Evolutionary conservation across 345 rosid genomes (phyloP).

Genomic region (Aquilaria yunnanensis): DNA sequence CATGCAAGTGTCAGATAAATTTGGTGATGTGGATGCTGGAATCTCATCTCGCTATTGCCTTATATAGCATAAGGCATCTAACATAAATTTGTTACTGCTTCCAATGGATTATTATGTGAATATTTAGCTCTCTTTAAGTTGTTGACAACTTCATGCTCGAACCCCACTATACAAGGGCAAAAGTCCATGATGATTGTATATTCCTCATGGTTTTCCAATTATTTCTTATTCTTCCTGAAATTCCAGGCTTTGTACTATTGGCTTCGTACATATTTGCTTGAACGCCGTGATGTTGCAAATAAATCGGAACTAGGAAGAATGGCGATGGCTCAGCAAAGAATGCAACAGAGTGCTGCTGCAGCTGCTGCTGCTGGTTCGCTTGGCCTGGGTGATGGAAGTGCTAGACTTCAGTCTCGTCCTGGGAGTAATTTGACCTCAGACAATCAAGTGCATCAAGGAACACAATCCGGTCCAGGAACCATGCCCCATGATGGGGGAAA

Average conservation of each 20-base stretch:
- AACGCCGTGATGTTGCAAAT: slow-evolving; percentile 96
- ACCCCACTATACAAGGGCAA: too few relatives aligned
- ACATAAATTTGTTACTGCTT: too few relatives aligned
- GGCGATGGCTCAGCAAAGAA: slow-evolving; percentile 90
- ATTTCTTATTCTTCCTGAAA: slow-evolving; percentile 7
- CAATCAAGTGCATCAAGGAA: slow-evolving; percentile 61
- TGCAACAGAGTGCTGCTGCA: slow-evolving; percentile 66
- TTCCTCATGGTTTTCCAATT: not conserved
- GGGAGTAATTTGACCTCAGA: slow-evolving; percentile 49
- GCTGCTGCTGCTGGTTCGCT: slow-evolving; percentile 44
- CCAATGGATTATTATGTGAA: too few relatives aligned
- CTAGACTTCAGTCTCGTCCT: slow-evolving; percentile 44
- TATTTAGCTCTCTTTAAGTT: too few relatives aligned
- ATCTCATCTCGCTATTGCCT: too few relatives aligned
- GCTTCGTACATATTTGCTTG: slow-evolving; percentile 96
- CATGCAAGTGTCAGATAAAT: too few relatives aligned
- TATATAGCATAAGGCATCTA: too few relatives aligned
- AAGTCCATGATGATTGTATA: too few relatives aligned
- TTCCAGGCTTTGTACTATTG: slow-evolving; percentile 93
- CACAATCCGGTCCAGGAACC: slow-evolving; percentile 46
- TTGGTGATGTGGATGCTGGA: too few relatives aligned
- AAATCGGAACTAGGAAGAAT: slow-evolving; percentile 73
- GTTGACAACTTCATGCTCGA: too few relatives aligned
- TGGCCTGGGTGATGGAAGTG: slow-evolving; percentile 43
- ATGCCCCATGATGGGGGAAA: slow-evolving; percentile 76